Base-by-base conservation (phyloP, 768 basidiomycete genomes). In the Tricholoma furcatifolium region DNA sequence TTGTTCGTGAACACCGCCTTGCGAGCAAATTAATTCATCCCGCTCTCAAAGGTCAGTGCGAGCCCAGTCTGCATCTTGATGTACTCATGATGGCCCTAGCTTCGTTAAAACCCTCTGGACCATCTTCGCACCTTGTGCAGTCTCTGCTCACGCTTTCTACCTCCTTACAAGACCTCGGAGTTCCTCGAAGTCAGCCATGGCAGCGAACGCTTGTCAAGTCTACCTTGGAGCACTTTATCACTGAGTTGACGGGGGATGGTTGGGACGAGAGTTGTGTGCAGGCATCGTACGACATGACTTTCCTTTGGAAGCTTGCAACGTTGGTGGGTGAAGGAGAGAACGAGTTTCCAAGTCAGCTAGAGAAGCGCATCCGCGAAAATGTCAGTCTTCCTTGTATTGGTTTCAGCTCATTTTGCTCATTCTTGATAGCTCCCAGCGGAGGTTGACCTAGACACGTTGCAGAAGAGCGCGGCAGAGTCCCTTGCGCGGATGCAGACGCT, bases 401-500 rank as follows among this genome's bases (percentile, higher is more conserved):
- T 17, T 20, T 1, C 11, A 7, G 2, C 14, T 14, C 20, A 2
- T 30, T 6, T 7, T 51, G 46, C 57, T 60, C 17, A 62, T 47
- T 6, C 39, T 20, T 9, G 14, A 24, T 35, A 66, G 65, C 52
- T 58, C 24, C 60, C 54, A 9, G 38, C 35, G 14, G 59, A 44
- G n/a, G 44, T 55, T 17, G 35, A 46, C 2, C 18, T 57, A 46
- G 51, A 51, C 31, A 50, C 52, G 14, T 24, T 63, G 39, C 50
- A 59, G 11, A 20, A 34, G 15, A 58, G 54, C 53, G 68, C 67
- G 27, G 62, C 70, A 7, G 80, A 82, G 46, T 75, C 74, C 58
- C 70, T 90, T 20, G 59, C 72, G 35, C 76, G 82, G 52, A 79
- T 77, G 21, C 89, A 88, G 60, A 79, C 79, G 21, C 71, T 91